Base-by-base conservation (phyloP, 192 early-diverging fungal genomes). In the Coemansia sp. region DNA sequence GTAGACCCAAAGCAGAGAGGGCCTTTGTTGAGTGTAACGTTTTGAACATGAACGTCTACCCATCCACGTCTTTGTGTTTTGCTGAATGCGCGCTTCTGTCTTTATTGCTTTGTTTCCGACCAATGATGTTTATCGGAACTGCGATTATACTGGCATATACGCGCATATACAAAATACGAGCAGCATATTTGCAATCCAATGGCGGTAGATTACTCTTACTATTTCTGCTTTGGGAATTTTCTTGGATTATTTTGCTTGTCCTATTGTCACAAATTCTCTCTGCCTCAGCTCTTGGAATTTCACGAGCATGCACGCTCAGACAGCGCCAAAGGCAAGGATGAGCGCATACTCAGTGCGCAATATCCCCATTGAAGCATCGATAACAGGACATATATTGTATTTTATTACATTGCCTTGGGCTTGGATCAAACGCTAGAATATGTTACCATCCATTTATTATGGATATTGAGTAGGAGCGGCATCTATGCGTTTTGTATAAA, bases 1-100 rank as follows among this genome's bases (percentile, higher is more conserved):
- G 88, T 82, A 74, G 29, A 3, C 50, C 50, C 51, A 51, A 54
- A 33, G 36, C 23, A 51, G 22, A 51, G 55, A 25, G 25, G 6
- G 6, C 55, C 55, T 29, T 57, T 46, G 8, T 46, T 14, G 39
- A 17, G 14, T 17, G 39, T 14, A 3, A 46, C 17, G 0, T 36
- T 17, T 17, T 17, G 39, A 46, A 17, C 39, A 14, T 46, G 39
- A 1, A 14, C 11, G 39, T 46, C 14, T 46, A 46, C 17, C 17
- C 39, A 46, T 46, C 0, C 14, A 17, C 11, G 39, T 17, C 17
- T 0, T 14, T 46, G 0, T 3, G 0, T 4, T 46, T 46, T 14
- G 3, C 39, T 46, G 39, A 17, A 46, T 46, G 39, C 39, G 11
- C 39, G 39, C 11, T 46, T 46, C 11, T 46, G 39, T 14, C 3